A percentile compares a stretch with the other conserved stretches of the same genome.
phyloP scores from a whole-genome alignment of 73 alveolate genomes.

The Paramecium sexaurelia region DNA sequence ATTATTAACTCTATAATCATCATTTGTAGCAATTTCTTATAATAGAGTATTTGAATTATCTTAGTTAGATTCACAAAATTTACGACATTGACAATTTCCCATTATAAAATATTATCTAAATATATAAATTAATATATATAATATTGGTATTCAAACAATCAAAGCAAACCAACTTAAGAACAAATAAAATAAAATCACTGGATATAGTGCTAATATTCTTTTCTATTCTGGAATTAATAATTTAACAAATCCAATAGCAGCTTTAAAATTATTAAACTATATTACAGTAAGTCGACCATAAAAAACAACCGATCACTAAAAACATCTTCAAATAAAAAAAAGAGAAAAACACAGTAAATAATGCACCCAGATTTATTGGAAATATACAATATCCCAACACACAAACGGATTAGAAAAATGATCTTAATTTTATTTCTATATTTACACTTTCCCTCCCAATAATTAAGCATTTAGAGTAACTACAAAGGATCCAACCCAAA shows the following conservation, averaged over 20 bases:
- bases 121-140: background rate
- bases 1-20: conserved; percentile 24
- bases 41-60: background rate
- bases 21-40: conserved; percentile 36
- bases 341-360: conserved; percentile 67
- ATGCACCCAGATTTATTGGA: conserved; percentile 93
- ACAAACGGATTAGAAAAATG: conserved; percentile 91
- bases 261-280: conserved; percentile 53
- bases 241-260: conserved; percentile 85
- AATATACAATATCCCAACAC: conserved; percentile 95
- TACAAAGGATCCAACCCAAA: conserved; percentile 94
- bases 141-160: background rate
- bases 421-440: conserved; percentile 41
- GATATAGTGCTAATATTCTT: conserved; percentile 90
- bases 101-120: background rate
- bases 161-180: conserved; percentile 94
- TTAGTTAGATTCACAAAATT: background rate
- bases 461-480: conserved; percentile 90
- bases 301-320: conserved; percentile 73
- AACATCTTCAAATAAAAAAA: conserved; percentile 66
- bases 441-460: conserved; percentile 88
- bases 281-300: conserved; percentile 78
- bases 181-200: conserved; percentile 91
- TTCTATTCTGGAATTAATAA: conserved; percentile 75
- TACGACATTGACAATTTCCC: conserved; percentile 44